A percentile compares a stretch with the other conserved stretches of the same genome.
These are phyloP conservation scores for Colletotrichum sp. DNA, from an alignment of 2,329 filamentous ascomycete species.

Conservation along the genomic window DNA sequence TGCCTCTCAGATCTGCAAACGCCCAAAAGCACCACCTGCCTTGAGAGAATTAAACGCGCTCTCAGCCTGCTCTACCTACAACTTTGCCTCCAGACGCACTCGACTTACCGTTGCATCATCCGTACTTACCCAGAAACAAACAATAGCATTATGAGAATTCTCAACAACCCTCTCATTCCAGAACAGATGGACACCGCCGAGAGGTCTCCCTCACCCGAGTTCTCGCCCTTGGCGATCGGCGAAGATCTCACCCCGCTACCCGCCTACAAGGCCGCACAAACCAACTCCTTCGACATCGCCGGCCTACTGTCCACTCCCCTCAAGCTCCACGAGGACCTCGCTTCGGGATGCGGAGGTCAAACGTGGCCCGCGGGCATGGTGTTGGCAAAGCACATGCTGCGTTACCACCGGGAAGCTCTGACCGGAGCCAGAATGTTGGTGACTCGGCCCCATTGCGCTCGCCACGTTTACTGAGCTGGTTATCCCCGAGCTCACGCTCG, in stretches of 20 bases:
- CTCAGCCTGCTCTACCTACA: neutral
- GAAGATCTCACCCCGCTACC: conserved; percentile 66
- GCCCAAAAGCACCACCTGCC: neutral
- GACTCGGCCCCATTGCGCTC: neutral
- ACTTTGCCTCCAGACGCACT: neutral
- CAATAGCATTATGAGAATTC: conserved; percentile 16
- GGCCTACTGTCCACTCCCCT: conserved; percentile 75
- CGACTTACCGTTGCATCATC: neutral
- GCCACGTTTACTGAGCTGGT: neutral
- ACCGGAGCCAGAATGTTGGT: conserved; percentile 75
- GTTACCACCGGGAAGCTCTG: conserved; percentile 70
- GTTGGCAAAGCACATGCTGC: conserved; percentile 83
- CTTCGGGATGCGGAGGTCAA: conserved; percentile 88
- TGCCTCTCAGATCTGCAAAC: neutral
- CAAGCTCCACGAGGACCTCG: conserved; percentile 82
- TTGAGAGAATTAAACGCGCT: neutral
- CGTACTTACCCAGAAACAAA: neutral
- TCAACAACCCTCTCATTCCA: conserved; percentile 16
- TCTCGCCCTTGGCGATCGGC: conserved; percentile 56
- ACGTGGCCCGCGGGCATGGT: conserved; percentile 95
- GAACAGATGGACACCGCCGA: conserved; percentile 5
- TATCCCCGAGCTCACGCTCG: neutral
- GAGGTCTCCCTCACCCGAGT: conserved; percentile 50
- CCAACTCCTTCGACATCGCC: conserved; percentile 67
- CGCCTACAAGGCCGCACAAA: conserved; percentile 59